Evolutionary conservation across 1,139 yeast genomes (phyloP), one percentile per base, ranked within the genome.

Genomic region (Magnusiomyces sp.): DNA sequence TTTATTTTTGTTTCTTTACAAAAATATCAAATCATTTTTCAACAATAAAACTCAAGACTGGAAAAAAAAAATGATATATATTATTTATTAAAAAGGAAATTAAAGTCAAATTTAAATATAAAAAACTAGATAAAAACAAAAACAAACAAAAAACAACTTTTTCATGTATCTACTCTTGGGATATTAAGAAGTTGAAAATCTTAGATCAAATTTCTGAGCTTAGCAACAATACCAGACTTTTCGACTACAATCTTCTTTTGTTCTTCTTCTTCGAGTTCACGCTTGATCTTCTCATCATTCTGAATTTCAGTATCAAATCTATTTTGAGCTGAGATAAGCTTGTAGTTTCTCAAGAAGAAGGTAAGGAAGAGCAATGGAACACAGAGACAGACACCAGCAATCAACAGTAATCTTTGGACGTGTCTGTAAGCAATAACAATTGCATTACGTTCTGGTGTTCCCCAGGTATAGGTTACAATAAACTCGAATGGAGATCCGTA

Each of bases 341-440:
- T 67, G 54, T 79, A 77, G 61, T 81, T 82, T 65, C 82, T 75
- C 56, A 81, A 67, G 61, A 74, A 74, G 51, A 80, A 65, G 0
- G 81, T 66, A 50, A 70, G 68, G 2, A 67, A 52, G 20, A 82
- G 62, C 56, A 81, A 68, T 38, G 83, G 77, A 50, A 76, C 71
- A 61, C 80, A 72, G 58, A 81, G 72, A 43, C 75, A 71, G 40
- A 81, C 62, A 13, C 85, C 87, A 31, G 78, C 74, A 48, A 79
- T 67, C 52, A 81, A 73, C 59, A 81, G 73, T 51, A 77, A 65
- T 60, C 72, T 71, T 66, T 83, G 90, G 43, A 81, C 74, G 52
- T 78, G 68, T 52, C 75, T 75, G 64, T 83, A 83, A 1, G 86
- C 77, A 44, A 64, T 66, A 5, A 79, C 83, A 48, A 80, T 70